A percentile compares a stretch with the other conserved stretches of the same genome.
These are phyloP conservation scores for Lyophyllum semitale DNA, from an alignment of 768 basidiomycete genomes.

Conservation along the genomic window DNA sequence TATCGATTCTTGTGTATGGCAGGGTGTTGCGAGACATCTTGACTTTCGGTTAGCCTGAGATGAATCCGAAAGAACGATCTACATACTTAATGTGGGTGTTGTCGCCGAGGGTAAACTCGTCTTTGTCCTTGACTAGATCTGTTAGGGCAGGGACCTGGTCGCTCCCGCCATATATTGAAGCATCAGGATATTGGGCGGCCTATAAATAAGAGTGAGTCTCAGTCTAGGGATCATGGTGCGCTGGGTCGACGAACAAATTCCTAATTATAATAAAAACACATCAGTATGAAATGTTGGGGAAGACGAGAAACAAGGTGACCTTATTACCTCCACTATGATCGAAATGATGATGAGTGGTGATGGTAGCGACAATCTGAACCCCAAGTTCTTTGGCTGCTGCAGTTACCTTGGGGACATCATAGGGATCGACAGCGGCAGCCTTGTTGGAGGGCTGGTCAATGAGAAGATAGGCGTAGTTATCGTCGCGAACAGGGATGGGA, in stretches of 20 bases:
- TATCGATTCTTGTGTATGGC: constrained; percentile 96
- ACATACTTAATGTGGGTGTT: constrained; percentile 59
- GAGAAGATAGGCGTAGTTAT: constrained; percentile 87
- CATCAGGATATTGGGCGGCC: constrained; percentile 45
- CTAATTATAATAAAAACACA: constrained; percentile 24
- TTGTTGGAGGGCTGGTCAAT: constrained; percentile 65
- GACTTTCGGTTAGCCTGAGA: constrained; percentile 5
- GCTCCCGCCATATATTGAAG: constrained; percentile 82
- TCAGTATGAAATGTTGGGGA: not conserved
- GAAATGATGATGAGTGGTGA: constrained; percentile 92
- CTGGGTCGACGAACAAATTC: constrained; percentile 48
- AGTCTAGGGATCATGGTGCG: not conserved
- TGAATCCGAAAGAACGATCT: not conserved
- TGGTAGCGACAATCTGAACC: constrained; percentile 66
- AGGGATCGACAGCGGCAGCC: constrained; percentile 83
- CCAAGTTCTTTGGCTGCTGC: constrained; percentile 61
- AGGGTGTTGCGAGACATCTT: constrained; percentile 85
- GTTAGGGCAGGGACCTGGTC: constrained; percentile 66
- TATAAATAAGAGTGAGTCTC: constrained; percentile 21
- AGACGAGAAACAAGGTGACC: constrained; percentile 38
- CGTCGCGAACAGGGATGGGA: constrained; percentile 75
- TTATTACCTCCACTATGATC: constrained; percentile 91
- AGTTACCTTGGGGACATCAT: constrained; percentile 69
- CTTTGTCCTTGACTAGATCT: constrained; percentile 76
- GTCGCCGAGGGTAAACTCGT: constrained; percentile 75